Evolutionary conservation across 148 eudicot genomes (phyloP), one percentile per base, ranked within the genome.

Genomic region (Amaranthus cruentus): DNA sequence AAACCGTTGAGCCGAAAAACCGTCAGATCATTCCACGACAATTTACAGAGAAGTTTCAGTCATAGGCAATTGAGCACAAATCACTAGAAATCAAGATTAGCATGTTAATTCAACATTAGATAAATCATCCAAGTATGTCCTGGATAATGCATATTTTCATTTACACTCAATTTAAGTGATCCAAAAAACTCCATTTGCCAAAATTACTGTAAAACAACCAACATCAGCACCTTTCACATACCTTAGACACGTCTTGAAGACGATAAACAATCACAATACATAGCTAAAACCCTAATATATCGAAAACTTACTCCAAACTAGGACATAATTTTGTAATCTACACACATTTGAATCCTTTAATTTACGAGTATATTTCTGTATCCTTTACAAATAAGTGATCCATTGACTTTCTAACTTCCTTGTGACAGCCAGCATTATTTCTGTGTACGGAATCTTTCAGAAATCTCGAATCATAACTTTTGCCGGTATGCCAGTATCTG

Each of bases 401-500:
- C 3, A 3, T 42, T 13, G 42, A 4, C 66, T 43, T 74, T 28
- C 38, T 28, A 28, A 55, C 43, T 65, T 66, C 75, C 73, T 67
- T 52, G 64, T 53, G 44, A 46, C 73, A 53, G 54, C 61, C 76
- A 50, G 13, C 67, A 43, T 3, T 51, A 60, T 61, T 59, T 51
- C 10, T 28, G 38, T 28, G 38, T 28, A 28, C 38, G 38, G 38
- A 28, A 28, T 28, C 38, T 28, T 28, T 57, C 62, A 2, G 49
- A 55, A 64, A 51, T 54, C 69, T 9, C 49, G 49, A 46, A 72
- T 42, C 61, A 43, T 70, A 53, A 71, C 80, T 84, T 84, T 59
- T 64, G 77, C 58, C 85, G 83, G 70, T 82, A 84, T 57, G 75
- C 87, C 81, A 84, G 65, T 55, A 77, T 72, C 87, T 84, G 87